Base-by-base conservation (phyloP, 768 basidiomycete genomes). In the Suillus bovinus region DNA sequence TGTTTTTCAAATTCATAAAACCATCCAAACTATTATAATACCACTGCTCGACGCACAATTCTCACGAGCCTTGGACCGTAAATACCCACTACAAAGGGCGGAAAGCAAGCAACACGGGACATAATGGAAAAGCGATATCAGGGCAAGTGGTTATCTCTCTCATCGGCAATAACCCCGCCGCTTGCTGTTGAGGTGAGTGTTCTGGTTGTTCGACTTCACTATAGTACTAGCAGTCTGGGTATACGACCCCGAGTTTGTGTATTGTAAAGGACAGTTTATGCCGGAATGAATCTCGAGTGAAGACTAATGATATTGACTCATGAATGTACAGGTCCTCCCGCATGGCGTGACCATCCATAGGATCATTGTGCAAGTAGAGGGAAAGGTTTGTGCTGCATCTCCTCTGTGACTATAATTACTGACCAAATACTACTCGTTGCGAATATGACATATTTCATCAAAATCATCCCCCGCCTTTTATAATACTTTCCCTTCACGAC, bases 311-410 rank as follows among this genome's bases (percentile, higher is more conserved):
- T 27, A 3, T 20, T 47, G 46, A 27, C 14, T 47, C 5, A 47
- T 62, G 57, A 59, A 34, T 14, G 29, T 46, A 24, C 62, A 90
- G 88, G 76, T 90, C 64, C 77, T 90, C 46, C 88, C 88, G 7
- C 78, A 81, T 64, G 89, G 90, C 9, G 75, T 90, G 66, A 89
- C 88, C 13, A 77, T 91, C 64, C 88, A 91, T 71, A 82, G 84
- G 50, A 73, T 91, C 66, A 79, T 87, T 64, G 82, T 89, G 38
- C 85, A 88, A 67, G 81, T 81, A 44, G 83, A 86, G 69, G 90
- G 88, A 49, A 82, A 81, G 72, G 88, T 87, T 70, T 64, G 79
- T 67, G 36, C 10, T 10, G n/a, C 42, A 33, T 14, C 10, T 10
- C 33, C 59, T 42, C 6, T n/a, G 24, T 27, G 13, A 47, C 14